Evolutionary conservation across 1,284 basidiomycete species (phyloP), one percentile per base, ranked within the genome.

Genomic region (Thelephora terrestris): DNA sequence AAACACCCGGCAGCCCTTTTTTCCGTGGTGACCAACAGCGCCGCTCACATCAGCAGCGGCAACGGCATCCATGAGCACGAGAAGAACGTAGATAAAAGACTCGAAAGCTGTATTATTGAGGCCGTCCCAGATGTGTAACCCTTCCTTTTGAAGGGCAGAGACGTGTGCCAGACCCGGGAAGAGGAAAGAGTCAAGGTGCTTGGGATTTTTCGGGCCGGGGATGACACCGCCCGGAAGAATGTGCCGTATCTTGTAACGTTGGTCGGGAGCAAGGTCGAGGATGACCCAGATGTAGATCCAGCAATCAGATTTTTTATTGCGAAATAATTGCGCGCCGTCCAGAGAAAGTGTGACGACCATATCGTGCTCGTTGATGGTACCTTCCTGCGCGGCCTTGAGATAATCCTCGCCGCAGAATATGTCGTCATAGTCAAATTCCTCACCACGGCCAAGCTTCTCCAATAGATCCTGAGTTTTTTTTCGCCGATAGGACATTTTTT

Each of bases 101-200:
- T 14, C 24, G 36, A 54, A 1, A 52, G 52, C 44, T 60, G 54
- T 12, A 55, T 6, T 14, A 14, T 17, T 50, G 14, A 5, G 14
- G 5, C 49, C 51, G 58, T 65, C 57, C 61, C 63, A 61, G 18
- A 59, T 49, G 2, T 27, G 24, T 1, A 61, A 42, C 7, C 58
- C 58, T 44, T 59, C 54, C 21, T 50, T 49, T 46, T 52, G 47
- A 5, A 61, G 46, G 3, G 55, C 57, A 7, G 50, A 39, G 20
- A 57, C 18, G 50, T 65, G 64, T 38, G 55, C 49, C n/a, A 67
- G 37, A 10, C 61, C 59, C 18, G 58, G 58, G 45, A 64, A 68
- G 0, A 68, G 45, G 52, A 67, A 71, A 1, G 64, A 68, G 21
- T 71, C 64, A 7, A 64, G 37, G 43, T 65, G 59, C 43, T 64